Evolutionary conservation across 2,329 filamentous ascomycete genomes (phyloP), one percentile per base, ranked within the genome.

Genomic region (Fusarium goolgardi): DNA sequence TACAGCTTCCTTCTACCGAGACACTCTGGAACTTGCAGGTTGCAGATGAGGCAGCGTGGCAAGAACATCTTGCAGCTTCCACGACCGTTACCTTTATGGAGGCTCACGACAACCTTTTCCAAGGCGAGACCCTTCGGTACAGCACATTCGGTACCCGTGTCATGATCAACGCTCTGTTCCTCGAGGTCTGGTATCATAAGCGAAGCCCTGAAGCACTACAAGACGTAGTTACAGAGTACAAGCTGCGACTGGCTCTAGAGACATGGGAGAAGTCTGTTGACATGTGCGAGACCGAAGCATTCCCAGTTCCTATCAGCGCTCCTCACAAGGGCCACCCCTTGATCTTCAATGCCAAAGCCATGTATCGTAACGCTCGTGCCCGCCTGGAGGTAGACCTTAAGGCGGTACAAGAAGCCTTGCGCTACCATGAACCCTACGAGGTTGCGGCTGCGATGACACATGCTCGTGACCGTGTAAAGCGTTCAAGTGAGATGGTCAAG

Each of bases 181-280:
- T 99, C 49, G 96, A 98, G 79, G 95, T 98, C 4, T 99, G 96
- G 96, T 97, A 97, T 77, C 93, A 98, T 83, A 97, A 97, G 87
- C 92, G 96, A 76, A 97, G 93, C 78, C 95, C 95, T n/a, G 94
- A 98, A 78, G 94, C 95, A 51, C 85, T 98, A 40, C 96, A 98
- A 81, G 95, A 98, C 76, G 94, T 98, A 39, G 95, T 98, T 44
- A 97, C 95, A 5, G 96, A 98, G 81, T 98, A 97, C 86, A 98
- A 97, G 84, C 90, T 99, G 65, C 90, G 96, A 59, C 88, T 97
- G 54, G 96, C 96, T 51, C 85, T 99, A 55, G 95, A 98, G 82
- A 97, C 95, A n/a, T 99, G 96, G 96, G 94, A 98, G 84, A 96
- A 92, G 81, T 97, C 95, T 40, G 87, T 98, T 23, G 93, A 96